These are phyloP conservation scores for Cercophora samala DNA, from an alignment of 495 filamentous ascomycete genomes.

Conservation along the genomic window DNA sequence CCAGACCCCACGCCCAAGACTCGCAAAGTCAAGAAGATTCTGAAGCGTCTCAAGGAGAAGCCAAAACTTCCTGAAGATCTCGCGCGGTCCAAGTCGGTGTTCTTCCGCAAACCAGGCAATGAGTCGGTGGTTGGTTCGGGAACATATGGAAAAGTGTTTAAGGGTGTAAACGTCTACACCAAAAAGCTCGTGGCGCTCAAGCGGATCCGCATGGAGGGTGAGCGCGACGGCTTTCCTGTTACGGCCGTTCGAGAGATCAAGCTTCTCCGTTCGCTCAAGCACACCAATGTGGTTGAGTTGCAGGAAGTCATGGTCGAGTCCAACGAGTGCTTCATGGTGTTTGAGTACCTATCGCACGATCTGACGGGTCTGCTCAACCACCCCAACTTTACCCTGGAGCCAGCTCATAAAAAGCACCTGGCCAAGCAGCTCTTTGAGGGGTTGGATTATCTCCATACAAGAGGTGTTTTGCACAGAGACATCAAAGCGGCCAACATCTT, in stretches of 20 bases:
- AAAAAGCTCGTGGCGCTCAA: slow-evolving; percentile 88
- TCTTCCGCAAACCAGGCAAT: slow-evolving; percentile 87
- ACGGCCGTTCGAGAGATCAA: slow-evolving; percentile 97
- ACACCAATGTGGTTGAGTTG: slow-evolving; percentile 82
- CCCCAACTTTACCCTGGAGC: slow-evolving; percentile 82
- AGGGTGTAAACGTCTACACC: slow-evolving; percentile 93
- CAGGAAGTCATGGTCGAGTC: slow-evolving; percentile 97
- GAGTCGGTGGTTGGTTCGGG: slow-evolving; percentile 92
- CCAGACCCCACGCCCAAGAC: slow-evolving; percentile 47
- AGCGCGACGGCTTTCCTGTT: slow-evolving; percentile 95
- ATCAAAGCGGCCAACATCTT: slow-evolving; percentile 95
- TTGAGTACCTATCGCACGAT: slow-evolving; percentile 97
- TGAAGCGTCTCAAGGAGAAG: slow-evolving; percentile 67
- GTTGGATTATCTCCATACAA: slow-evolving; percentile 87
- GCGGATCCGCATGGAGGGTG: slow-evolving; percentile 83
- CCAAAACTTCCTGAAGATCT: slow-evolving; percentile 69
- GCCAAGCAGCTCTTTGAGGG: slow-evolving; percentile 93
- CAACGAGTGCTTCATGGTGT: slow-evolving; percentile 99
- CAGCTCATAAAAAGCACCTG: slow-evolving; percentile 88
- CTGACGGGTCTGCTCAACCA: slow-evolving; percentile 74
- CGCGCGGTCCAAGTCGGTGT: slow-evolving; percentile 75
- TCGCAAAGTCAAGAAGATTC: slow-evolving; percentile 61
- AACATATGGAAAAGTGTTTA: slow-evolving; percentile 97
- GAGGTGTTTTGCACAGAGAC: slow-evolving; percentile 92
- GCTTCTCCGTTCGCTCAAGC: slow-evolving; percentile 87